These are phyloP conservation scores for Tylopilus orsonianus DNA, from an alignment of 1,284 basidiomycete genomes.

Conservation along the genomic window DNA sequence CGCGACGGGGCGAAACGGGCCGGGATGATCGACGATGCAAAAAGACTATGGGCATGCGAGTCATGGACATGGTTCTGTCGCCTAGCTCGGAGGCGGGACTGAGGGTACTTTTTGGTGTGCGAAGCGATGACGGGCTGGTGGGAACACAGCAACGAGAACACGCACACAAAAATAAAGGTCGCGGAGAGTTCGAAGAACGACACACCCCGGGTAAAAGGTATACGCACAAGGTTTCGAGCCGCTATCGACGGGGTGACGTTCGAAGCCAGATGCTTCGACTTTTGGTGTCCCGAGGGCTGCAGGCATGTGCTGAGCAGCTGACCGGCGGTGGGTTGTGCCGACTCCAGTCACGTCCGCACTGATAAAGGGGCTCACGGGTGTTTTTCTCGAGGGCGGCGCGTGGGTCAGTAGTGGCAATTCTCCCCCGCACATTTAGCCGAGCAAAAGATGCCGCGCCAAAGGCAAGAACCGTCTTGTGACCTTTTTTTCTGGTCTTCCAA, in stretches of 20 bases:
- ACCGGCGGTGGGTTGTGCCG: neutral
- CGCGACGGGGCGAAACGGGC: too few species aligned
- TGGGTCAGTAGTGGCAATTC: neutral
- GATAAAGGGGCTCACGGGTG: neutral
- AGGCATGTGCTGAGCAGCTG: neutral
- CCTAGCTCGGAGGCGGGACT: too few species aligned
- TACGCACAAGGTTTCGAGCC: neutral
- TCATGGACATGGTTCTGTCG: too few species aligned
- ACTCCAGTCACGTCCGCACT: too few species aligned
- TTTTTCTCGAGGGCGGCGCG: neutral
- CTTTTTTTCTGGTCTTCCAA: neutral
- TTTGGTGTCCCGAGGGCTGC: neutral
- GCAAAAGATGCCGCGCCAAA: neutral
- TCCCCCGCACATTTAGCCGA: slow-evolving; percentile 4
- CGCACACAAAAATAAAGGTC: neutral
- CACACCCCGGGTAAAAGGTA: neutral
- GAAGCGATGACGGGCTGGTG: neutral
- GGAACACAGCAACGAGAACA: neutral
- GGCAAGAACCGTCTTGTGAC: neutral
- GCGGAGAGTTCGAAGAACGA: neutral
- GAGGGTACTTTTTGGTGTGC: neutral
- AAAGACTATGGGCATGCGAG: too few species aligned
- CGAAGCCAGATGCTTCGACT: too few species aligned
- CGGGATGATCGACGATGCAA: neutral
- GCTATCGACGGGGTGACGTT: too few species aligned